phyloP scores from a whole-genome alignment of 164 flowering plant genomes.

The Brasenia schreberi region DNA sequence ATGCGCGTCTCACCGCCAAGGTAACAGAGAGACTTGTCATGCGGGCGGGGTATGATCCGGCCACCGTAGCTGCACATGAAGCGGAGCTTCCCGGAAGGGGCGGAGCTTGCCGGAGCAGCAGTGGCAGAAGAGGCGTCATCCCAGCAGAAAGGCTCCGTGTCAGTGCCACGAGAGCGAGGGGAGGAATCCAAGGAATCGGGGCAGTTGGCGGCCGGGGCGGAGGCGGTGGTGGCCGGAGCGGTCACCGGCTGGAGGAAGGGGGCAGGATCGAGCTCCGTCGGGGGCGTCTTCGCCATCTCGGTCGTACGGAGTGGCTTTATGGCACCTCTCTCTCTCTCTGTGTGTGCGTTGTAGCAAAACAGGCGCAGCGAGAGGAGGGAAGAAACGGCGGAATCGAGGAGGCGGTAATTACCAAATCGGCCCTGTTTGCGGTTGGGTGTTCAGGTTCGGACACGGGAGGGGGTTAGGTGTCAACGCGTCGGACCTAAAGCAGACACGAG shows the following conservation, averaged over 20 bases:
- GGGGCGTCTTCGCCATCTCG: neutral
- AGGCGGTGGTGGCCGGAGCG: slow-evolving; percentile 1
- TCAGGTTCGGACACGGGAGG: no score
- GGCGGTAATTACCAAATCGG: no score
- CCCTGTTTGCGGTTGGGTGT: no score
- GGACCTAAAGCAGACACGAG: no score
- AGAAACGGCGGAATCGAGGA: no score
- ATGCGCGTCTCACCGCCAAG: slow-evolving; percentile 90
- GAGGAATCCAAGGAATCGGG: slow-evolving; percentile 24
- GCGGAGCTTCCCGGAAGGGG: slow-evolving; percentile 37
- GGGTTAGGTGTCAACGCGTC: no score
- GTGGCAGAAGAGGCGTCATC: slow-evolving; percentile 23
- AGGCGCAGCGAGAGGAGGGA: no score
- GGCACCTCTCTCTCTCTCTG: no score
- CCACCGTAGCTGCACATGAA: slow-evolving; percentile 96
- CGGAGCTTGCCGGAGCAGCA: slow-evolving; percentile 21
- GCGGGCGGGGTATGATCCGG: slow-evolving; percentile 82
- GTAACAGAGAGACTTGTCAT: slow-evolving; percentile 77
- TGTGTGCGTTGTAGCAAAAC: no score
- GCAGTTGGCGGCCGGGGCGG: neutral
- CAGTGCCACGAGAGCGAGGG: slow-evolving; percentile 52
- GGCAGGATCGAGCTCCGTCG: slow-evolving; percentile 18
- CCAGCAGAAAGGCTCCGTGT: slow-evolving; percentile 27
- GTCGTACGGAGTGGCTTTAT: neutral
- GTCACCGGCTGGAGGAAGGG: slow-evolving; percentile 20